Conservation (phyloP, 225 moss, liverwort and hornwort genomes). For the Thuidium tamariscinum region DNA sequence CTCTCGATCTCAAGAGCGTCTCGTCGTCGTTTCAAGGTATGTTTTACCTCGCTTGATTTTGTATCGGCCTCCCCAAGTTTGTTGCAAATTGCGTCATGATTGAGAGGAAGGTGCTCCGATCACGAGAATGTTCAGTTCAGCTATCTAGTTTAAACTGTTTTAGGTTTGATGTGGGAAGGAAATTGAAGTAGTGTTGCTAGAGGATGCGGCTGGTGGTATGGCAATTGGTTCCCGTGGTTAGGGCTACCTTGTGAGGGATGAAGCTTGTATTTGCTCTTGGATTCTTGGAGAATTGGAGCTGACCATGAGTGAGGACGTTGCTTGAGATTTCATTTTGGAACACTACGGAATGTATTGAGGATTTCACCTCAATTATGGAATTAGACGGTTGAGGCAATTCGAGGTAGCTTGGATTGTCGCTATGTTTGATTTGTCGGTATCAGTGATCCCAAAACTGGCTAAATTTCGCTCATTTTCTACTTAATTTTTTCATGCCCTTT, state of each 20-base stretch:
- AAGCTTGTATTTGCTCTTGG: neutral
- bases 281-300: neutral
- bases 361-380: neutral
- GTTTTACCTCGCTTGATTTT: neutral
- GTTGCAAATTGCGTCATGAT: neutral
- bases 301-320: neutral
- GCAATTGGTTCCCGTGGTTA: neutral
- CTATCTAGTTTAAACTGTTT: neutral
- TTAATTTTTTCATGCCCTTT: too few species aligned
- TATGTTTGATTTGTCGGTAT: neutral
- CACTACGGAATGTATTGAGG: neutral
- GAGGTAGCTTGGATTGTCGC: neutral
- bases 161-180: neutral
- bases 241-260: neutral
- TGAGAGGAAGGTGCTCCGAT: neutral
- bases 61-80: neutral
- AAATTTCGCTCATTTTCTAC: too few species aligned
- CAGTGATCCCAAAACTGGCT: too few species aligned
- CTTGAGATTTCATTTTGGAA: neutral
- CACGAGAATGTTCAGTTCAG: neutral
- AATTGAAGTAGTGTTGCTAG: neutral
- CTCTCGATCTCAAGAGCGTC: neutral
- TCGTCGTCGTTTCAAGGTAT: slow-evolving; percentile 17
- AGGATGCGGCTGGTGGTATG: neutral
- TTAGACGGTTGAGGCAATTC: neutral